Conservation (phyloP, 106 monocot species). For the Dendrobium chrysotoxum region DNA sequence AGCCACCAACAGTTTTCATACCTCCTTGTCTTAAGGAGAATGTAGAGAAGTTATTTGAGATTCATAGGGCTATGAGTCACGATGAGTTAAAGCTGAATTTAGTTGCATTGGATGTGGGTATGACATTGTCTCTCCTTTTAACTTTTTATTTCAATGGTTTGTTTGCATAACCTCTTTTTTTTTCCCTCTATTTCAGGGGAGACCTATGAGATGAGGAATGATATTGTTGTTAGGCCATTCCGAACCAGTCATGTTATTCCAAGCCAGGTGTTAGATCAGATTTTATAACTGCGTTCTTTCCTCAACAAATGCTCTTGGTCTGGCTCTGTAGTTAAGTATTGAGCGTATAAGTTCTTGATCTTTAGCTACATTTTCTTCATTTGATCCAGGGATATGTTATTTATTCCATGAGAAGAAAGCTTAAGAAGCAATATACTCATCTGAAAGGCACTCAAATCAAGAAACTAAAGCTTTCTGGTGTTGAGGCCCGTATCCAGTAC, state of each 20-base stretch:
- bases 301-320: not conserved
- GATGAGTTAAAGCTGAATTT: slow-evolving; percentile 75
- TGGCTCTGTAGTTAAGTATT: not conserved
- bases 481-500: slow-evolving; percentile 47
- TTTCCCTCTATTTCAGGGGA: slow-evolving; percentile 47
- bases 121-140: slow-evolving; percentile 15
- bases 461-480: slow-evolving; percentile 80
- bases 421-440: slow-evolving; percentile 86
- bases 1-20: slow-evolving; percentile 91
- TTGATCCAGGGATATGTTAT: slow-evolving; percentile 81
- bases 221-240: slow-evolving; percentile 97
- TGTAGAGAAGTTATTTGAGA: slow-evolving; percentile 76
- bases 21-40: slow-evolving; percentile 82
- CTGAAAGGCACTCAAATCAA: slow-evolving; percentile 76
- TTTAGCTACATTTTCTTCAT: not conserved
- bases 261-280: slow-evolving; percentile 61
- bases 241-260: slow-evolving; percentile 89
- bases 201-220: slow-evolving; percentile 94
- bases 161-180: not conserved
- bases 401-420: slow-evolving; percentile 83
- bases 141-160: not conserved
- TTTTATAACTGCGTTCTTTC: not conserved
- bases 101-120: slow-evolving; percentile 89
- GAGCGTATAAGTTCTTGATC: not conserved
- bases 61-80: slow-evolving; percentile 79